A percentile compares a stretch with the other conserved stretches of the same genome.
Evolutionary conservation across 805 yeast genomes (phyloP).

Genomic region (Scheffersomyces stipitis): DNA sequence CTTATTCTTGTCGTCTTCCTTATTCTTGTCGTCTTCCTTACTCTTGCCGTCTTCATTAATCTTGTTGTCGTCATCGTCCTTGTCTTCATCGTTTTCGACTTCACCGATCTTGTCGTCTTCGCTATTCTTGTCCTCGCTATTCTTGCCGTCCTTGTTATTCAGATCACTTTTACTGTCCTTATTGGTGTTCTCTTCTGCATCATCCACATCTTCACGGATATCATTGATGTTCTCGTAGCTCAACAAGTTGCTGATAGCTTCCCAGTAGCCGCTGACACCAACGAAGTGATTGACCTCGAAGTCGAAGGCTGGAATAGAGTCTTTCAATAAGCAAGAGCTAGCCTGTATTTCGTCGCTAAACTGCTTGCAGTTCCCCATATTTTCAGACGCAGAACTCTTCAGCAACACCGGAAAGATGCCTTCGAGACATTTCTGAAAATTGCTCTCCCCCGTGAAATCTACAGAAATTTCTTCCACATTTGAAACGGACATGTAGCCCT

Average conservation of each 20-base stretch:
- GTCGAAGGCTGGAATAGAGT: slow-evolving; percentile 55
- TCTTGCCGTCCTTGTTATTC: background rate
- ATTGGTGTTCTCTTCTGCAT: slow-evolving; percentile 1
- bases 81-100: background rate
- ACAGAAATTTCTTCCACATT: slow-evolving; percentile 23
- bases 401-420: slow-evolving; percentile 47
- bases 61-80: background rate
- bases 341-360: slow-evolving; percentile 28
- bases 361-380: slow-evolving; percentile 28
- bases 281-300: slow-evolving; percentile 56
- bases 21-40: no score
- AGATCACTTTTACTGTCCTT: slow-evolving; percentile 1
- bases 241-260: slow-evolving; percentile 51
- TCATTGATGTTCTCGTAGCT: slow-evolving; percentile 23
- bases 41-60: no score
- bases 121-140: background rate
- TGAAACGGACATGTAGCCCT: slow-evolving; percentile 32
- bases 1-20: no score
- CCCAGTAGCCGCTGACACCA: slow-evolving; percentile 71
- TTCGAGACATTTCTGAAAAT: slow-evolving; percentile 48
- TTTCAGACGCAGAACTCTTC: slow-evolving; percentile 19
- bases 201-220: background rate
- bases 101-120: background rate
- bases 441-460: slow-evolving; percentile 52
- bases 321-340: slow-evolving; percentile 52